Evolutionary conservation across 495 filamentous ascomycete species (phyloP).

Genomic region (Cryomyces minteri): DNA sequence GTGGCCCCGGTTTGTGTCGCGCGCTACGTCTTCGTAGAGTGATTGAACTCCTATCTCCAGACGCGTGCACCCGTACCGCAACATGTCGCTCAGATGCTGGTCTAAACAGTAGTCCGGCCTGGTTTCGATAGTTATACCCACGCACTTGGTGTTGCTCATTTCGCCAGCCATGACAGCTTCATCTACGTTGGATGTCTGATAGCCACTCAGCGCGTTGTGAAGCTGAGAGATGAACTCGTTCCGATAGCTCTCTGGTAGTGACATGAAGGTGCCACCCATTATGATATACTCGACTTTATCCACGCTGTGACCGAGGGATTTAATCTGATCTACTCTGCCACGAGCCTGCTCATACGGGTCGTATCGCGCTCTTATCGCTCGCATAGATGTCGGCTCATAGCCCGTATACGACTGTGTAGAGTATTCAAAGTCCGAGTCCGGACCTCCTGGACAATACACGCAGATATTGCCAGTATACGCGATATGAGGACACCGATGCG

Average conservation of each 20-base stretch:
- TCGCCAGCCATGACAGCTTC: conserved; percentile 83
- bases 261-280: conserved; percentile 99
- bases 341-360: conserved; percentile 96
- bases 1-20: conserved; percentile 93
- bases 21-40: conserved; percentile 93
- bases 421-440: conserved; percentile 97
- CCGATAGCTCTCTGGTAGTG: conserved; percentile 68
- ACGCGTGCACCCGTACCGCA: conserved; percentile 89
- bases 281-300: conserved; percentile 99
- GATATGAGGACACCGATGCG: conserved; percentile 92
- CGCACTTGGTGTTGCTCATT: conserved; percentile 90
- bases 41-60: conserved; percentile 92
- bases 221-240: conserved; percentile 88
- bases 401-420: conserved; percentile 97
- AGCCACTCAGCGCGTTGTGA: conserved; percentile 90
- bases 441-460: conserved; percentile 94
- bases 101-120: conserved; percentile 92
- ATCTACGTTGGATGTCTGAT: conserved; percentile 79
- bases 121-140: conserved; percentile 97
- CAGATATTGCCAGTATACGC: conserved; percentile 93
- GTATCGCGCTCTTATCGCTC: conserved; percentile 90
- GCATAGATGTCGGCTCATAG: conserved; percentile 96
- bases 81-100: conserved; percentile 79
- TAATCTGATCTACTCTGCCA: conserved; percentile 90
- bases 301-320: conserved; percentile 82